phyloP scores from a whole-genome alignment of 1,139 yeast species.

The Yarrowia galli region DNA sequence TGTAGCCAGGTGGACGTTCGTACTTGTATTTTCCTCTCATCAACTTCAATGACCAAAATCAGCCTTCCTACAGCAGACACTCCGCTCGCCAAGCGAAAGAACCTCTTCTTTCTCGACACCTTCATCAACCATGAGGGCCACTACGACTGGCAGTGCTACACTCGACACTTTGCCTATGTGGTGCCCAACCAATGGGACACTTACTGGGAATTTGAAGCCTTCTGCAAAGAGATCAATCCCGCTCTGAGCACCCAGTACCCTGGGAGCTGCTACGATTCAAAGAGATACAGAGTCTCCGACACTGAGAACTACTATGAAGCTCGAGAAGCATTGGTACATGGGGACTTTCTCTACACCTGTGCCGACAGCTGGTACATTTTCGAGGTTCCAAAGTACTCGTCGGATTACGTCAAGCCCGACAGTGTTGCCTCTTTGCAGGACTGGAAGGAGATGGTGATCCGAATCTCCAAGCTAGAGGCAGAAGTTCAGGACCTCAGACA shows the following conservation, averaged over 20 bases:
- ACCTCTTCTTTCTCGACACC: slow-evolving; percentile 24
- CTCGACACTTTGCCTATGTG: slow-evolving; percentile 10
- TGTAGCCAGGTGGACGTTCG: not conserved
- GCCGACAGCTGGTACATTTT: slow-evolving; percentile 26
- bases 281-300: slow-evolving; percentile 20
- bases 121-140: slow-evolving; percentile 31
- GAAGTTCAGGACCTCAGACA: slow-evolving; percentile 5
- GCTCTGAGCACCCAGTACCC: slow-evolving; percentile 15
- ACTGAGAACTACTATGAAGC: slow-evolving; percentile 21
- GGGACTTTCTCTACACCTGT: slow-evolving; percentile 19
- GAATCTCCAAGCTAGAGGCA: slow-evolving; percentile 10
- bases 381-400: slow-evolving; percentile 22
- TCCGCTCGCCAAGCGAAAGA: slow-evolving; percentile 17
- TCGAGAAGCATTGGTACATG: slow-evolving; percentile 15
- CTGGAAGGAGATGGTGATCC: slow-evolving; percentile 29
- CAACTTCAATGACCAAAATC: slow-evolving; percentile 7
- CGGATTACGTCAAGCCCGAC: slow-evolving; percentile 10
- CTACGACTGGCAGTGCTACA: slow-evolving; percentile 28
- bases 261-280: not conserved
- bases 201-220: slow-evolving; percentile 18
- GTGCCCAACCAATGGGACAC: slow-evolving; percentile 32
- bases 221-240: slow-evolving; percentile 17
- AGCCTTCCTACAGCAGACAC: slow-evolving; percentile 6
- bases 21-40: too few species aligned
- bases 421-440: slow-evolving; percentile 20